Conservation (phyloP, 2,329 filamentous ascomycete species). For the Diplodia corticola region DNA sequence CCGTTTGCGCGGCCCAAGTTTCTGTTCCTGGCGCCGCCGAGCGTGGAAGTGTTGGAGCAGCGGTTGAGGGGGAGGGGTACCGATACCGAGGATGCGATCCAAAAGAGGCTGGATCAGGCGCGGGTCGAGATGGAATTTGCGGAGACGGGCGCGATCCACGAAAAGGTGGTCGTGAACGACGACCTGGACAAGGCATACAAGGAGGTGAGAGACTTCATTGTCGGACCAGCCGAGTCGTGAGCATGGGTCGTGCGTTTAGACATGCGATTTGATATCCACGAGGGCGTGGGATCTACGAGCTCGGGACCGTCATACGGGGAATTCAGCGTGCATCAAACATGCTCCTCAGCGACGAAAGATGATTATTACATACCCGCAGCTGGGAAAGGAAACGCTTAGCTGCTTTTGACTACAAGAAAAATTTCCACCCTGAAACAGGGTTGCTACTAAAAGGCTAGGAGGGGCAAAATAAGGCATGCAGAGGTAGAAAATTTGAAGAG, state of each 20-base stretch:
- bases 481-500: constrained; percentile 21
- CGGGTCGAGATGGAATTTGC: constrained; percentile 47
- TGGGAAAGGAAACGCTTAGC: constrained; percentile 22
- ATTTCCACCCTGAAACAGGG: constrained; percentile 2
- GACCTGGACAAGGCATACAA: constrained; percentile 53
- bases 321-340: background rate
- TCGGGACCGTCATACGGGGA: background rate
- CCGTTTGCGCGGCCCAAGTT: constrained; percentile 70
- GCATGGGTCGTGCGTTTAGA: background rate
- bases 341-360: constrained; percentile 5
- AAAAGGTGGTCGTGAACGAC: constrained; percentile 55
- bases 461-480: constrained; percentile 16
- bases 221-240: constrained; percentile 32
- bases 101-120: constrained; percentile 50
- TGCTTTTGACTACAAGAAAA: constrained; percentile 21
- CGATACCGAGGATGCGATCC: constrained; percentile 51
- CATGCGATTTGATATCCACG: background rate
- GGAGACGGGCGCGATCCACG: constrained; percentile 47
- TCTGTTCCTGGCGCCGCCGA: constrained; percentile 82
- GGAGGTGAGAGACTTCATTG: constrained; percentile 53
- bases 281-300: background rate
- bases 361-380: constrained; percentile 23
- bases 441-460: constrained; percentile 21
- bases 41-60: constrained; percentile 69
- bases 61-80: constrained; percentile 47